Percentiles rank a stretch among this genome's conserved stretches.
Evolutionary conservation across 148 eudicot species (phyloP).

Genomic region (Persicaria maculosa): DNA sequence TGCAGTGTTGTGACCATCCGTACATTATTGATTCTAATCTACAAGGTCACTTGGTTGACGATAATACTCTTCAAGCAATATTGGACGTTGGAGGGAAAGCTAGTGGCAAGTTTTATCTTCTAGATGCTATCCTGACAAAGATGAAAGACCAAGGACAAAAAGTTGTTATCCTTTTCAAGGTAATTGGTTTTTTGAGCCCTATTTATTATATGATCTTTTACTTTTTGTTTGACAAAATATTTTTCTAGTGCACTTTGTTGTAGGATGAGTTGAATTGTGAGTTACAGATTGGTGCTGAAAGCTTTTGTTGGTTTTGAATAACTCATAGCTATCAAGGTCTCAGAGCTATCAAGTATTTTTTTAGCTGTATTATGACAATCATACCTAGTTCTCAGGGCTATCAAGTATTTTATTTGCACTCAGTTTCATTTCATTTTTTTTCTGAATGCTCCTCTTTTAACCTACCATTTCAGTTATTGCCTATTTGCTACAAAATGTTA

Average conservation of each 20-base stretch:
- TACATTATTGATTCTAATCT: constrained; percentile 43
- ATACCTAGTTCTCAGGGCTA: neutral
- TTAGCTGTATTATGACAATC: neutral
- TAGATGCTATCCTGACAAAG: constrained; percentile 48
- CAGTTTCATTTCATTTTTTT: neutral
- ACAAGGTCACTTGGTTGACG: constrained; percentile 29
- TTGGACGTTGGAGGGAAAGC: constrained; percentile 45
- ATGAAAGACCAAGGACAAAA: constrained; percentile 37
- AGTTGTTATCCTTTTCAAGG: constrained; percentile 73
- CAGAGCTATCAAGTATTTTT: too few relatives aligned
- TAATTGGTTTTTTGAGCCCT: constrained; percentile 15
- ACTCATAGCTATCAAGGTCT: neutral
- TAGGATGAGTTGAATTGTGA: neutral
- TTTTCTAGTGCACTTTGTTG: neutral
- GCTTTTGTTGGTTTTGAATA: neutral
- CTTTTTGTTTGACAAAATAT: neutral
- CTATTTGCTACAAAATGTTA: neutral
- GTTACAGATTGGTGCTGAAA: neutral
- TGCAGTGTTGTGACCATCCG: constrained; percentile 91
- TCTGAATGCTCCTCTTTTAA: neutral
- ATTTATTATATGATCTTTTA: neutral
- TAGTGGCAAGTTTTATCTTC: constrained; percentile 70
- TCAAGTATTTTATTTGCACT: neutral
- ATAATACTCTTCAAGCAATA: constrained; percentile 18
- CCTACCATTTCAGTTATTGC: neutral